A percentile compares a stretch with the other conserved stretches of the same genome.
These are phyloP conservation scores for Aspergillus viridinutans DNA, from an alignment of 2,329 filamentous ascomycete species.

Conservation along the genomic window DNA sequence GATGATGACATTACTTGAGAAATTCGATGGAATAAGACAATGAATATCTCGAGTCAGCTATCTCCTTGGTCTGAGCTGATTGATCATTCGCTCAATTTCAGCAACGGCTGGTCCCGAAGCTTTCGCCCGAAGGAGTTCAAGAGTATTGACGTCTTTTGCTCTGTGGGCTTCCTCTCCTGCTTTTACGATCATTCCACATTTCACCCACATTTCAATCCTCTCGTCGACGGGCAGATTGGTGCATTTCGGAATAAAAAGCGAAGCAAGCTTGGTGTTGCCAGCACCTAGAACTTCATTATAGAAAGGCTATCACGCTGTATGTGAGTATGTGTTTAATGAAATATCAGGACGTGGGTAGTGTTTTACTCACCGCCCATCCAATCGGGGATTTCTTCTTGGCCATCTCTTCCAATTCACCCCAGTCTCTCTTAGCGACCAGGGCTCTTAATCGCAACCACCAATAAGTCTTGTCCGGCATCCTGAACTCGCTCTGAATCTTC, in stretches of 20 bases:
- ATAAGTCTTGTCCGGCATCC: conserved; percentile 81
- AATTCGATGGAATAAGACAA: conserved; percentile 4
- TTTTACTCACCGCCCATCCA: conserved; percentile 77
- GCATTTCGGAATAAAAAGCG: conserved; percentile 84
- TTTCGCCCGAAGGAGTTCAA: conserved; percentile 68
- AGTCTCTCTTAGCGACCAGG: conserved; percentile 83
- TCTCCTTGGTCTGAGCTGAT: conserved; percentile 47
- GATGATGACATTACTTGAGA: conserved; percentile 44
- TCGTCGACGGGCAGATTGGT: conserved; percentile 64
- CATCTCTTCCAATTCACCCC: conserved; percentile 86
- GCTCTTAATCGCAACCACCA: conserved; percentile 86
- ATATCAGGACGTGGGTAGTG: conserved; percentile 6
- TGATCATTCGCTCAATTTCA: conserved; percentile 79
- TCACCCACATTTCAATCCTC: conserved; percentile 87
- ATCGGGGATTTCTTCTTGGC: conserved; percentile 80
- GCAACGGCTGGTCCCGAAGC: conserved; percentile 65
- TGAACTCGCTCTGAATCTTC: conserved; percentile 89
- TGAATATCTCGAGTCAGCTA: conserved; percentile 23
- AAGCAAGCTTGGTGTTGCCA: conserved; percentile 82
- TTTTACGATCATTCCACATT: conserved; percentile 83
- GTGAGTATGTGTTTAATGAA: conserved; percentile 22
- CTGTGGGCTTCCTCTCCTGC: conserved; percentile 89
- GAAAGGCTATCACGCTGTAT: conserved; percentile 62
- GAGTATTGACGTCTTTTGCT: conserved; percentile 70
- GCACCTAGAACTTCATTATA: conserved; percentile 85